Conservation (phyloP, 2,329 filamentous ascomycete genomes). For the Nakataea oryzae region DNA sequence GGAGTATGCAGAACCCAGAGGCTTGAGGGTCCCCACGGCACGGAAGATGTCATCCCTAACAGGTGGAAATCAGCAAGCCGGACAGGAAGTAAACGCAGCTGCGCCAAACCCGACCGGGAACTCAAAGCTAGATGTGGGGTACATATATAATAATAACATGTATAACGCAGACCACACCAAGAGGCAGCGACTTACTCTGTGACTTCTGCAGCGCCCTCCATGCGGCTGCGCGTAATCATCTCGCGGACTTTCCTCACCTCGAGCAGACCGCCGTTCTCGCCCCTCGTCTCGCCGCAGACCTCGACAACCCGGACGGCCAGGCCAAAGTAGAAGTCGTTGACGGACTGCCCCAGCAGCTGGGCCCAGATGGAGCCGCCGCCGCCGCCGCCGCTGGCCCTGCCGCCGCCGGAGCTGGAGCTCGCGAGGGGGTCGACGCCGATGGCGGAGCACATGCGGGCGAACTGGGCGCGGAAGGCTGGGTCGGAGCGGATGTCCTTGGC, state of each 20-base stretch:
- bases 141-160: background rate
- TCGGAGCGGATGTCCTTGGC: slow-evolving; percentile 93
- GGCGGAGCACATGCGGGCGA: slow-evolving; percentile 94
- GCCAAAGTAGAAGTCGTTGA: slow-evolving; percentile 98
- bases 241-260: slow-evolving; percentile 73
- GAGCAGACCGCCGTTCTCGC: slow-evolving; percentile 88
- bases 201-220: slow-evolving; percentile 68
- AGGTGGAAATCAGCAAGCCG: too few relatives aligned
- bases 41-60: slow-evolving; percentile 75
- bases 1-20: slow-evolving; percentile 79
- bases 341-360: slow-evolving; percentile 78
- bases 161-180: background rate
- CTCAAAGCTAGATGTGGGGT: too few relatives aligned
- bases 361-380: slow-evolving; percentile 71
- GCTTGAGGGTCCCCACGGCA: slow-evolving; percentile 77
- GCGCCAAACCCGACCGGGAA: background rate
- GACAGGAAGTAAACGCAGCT: background rate
- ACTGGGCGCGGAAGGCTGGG: slow-evolving; percentile 89
- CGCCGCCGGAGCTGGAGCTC: slow-evolving; percentile 39
- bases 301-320: slow-evolving; percentile 93
- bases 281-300: slow-evolving; percentile 74
- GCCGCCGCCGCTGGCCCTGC: slow-evolving; percentile 28
- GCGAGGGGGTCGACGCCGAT: slow-evolving; percentile 94
- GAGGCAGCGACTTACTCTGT: slow-evolving; percentile 49
- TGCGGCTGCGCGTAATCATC: slow-evolving; percentile 59